Evolutionary conservation across 2,329 filamentous ascomycete genomes (phyloP).

Genomic region (Bipolaris oryzae): DNA sequence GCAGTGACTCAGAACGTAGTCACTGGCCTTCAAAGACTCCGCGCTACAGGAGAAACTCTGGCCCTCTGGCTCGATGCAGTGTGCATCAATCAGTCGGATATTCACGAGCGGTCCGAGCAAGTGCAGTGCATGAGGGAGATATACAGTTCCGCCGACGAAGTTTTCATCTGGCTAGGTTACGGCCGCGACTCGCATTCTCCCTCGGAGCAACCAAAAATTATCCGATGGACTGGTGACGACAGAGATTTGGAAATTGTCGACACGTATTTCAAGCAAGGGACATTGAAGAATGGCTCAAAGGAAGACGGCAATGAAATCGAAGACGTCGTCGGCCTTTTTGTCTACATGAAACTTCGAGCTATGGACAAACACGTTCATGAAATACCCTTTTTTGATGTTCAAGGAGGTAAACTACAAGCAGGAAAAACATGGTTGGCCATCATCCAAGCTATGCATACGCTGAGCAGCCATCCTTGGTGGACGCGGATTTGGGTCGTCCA

Average conservation of each 20-base stretch:
- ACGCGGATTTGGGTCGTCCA: conserved; percentile 24
- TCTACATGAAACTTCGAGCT: conserved; percentile 2
- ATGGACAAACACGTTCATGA: conserved; percentile 1
- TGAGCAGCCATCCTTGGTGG: conserved; percentile 8
- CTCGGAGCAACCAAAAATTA: background rate
- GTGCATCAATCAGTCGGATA: conserved; percentile 23
- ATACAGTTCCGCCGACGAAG: conserved; percentile 7
- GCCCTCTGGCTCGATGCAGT: conserved; percentile 15
- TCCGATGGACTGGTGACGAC: background rate
- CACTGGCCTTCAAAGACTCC: conserved; percentile 1
- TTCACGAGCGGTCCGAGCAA: conserved; percentile 9
- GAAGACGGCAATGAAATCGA: background rate
- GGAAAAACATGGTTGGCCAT: background rate
- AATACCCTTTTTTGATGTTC: conserved; percentile 6
- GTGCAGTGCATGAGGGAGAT: conserved; percentile 19
- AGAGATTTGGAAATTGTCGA: background rate
- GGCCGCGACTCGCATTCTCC: background rate
- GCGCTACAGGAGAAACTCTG: background rate
- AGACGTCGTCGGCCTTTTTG: conserved; percentile 6
- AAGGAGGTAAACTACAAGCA: background rate
- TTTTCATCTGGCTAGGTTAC: conserved; percentile 8
- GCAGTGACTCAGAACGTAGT: conserved; percentile 1
- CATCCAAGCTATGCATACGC: background rate
- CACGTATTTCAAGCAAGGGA: background rate
- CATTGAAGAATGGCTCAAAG: background rate